Evolutionary conservation across 768 basidiomycete genomes (phyloP), one percentile per base, ranked within the genome.

Genomic region (Rubroboletus satanas): DNA sequence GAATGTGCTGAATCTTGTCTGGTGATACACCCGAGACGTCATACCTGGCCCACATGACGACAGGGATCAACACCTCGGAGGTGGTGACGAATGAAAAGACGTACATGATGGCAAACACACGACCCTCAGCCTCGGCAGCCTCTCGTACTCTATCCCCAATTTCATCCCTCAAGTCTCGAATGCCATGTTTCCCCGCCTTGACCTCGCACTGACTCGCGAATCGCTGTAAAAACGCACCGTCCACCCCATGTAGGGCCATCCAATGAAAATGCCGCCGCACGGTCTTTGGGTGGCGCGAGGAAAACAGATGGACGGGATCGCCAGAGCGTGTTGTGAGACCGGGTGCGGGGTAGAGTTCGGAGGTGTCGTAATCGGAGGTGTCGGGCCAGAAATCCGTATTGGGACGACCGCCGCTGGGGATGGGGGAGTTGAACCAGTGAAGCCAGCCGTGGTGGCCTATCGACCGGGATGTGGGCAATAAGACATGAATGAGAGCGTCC

Each of bases 21-120:
- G 85, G 75, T 23, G 85, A 72, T n/a, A 92, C 83, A 18, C 88
- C 87, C 9, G 88, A 81, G 3, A 93, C 83, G 67, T 93, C 90
- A 66, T 93, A 92, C 89, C 90, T 91, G 54, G 12, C 41, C 23
- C 60, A 43, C 39, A 17, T 18, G 18, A 17, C 17, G 11, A 28
- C 38, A 28, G 43, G 33, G 18, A 46, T 33, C 41, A 38, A 52
- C 17, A 14, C 11, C 17, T 12, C 29, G 21, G 14, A 32, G 11
- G 2, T 8, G 18, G 21, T 14, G 39, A 3, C 15, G 21, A n/a
- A 23, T 3, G 36, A 15, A 18, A 17, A 50, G 23, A 67, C 88
- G 63, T 56, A 90, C 91, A 93, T 93, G 58, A 92, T 87, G 11
- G 90, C 86, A 69, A 84, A 93, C 6, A 90, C 89, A 45, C 91